phyloP scores from a whole-genome alignment of 257 asterid genomes.

The Coffea eugenioides region DNA sequence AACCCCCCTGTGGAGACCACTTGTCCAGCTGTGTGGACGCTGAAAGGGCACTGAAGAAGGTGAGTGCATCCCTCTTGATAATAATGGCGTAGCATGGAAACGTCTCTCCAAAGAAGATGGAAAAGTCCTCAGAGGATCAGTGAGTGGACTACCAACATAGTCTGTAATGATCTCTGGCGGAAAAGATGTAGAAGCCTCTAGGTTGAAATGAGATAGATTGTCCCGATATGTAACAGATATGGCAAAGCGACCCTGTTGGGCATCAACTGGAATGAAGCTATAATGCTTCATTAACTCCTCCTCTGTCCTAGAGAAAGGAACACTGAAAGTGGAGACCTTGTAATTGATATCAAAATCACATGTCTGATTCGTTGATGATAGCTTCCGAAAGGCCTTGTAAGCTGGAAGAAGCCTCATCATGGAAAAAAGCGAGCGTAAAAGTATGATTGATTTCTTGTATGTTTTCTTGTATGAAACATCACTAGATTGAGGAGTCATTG shows the following conservation, averaged over 20 bases:
- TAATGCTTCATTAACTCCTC: slow-evolving; percentile 68
- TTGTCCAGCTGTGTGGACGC: slow-evolving; percentile 95
- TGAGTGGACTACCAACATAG: slow-evolving; percentile 94
- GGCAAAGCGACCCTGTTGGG: slow-evolving; percentile 80
- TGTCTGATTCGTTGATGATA: slow-evolving; percentile 49
- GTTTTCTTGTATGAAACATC: slow-evolving; percentile 74
- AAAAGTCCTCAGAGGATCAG: slow-evolving; percentile 75
- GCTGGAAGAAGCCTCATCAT: slow-evolving; percentile 95
- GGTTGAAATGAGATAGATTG: slow-evolving; percentile 68
- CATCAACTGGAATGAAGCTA: slow-evolving; percentile 70
- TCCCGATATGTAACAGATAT: slow-evolving; percentile 76
- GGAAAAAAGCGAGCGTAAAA: slow-evolving; percentile 67
- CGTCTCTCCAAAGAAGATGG: slow-evolving; percentile 55
- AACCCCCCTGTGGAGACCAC: slow-evolving; percentile 68
- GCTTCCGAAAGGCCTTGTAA: slow-evolving; percentile 76
- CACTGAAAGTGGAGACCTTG: slow-evolving; percentile 67
- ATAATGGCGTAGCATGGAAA: slow-evolving; percentile 45
- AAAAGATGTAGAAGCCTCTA: slow-evolving; percentile 61
- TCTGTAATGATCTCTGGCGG: slow-evolving; percentile 84
- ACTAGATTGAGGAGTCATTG: slow-evolving; percentile 52
- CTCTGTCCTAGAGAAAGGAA: slow-evolving; percentile 81
- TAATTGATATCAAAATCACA: slow-evolving; percentile 83
- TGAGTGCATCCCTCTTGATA: slow-evolving; percentile 45
- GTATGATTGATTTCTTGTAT: slow-evolving; percentile 78
- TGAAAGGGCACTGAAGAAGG: slow-evolving; percentile 58